Base-by-base conservation (phyloP, 1,139 yeast genomes). In the Zygosaccharomyces sapae region DNA sequence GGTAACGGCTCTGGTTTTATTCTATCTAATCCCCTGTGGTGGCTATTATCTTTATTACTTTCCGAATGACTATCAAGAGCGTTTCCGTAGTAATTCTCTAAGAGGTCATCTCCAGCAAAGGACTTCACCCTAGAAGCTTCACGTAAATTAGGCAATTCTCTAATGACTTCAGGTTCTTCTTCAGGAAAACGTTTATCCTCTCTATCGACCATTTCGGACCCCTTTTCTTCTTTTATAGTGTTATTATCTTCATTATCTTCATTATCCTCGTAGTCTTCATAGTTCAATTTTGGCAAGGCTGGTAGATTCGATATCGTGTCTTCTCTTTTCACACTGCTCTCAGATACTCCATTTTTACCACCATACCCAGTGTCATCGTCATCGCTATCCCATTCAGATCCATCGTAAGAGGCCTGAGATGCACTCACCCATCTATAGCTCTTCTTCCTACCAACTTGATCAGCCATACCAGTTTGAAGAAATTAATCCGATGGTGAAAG, bases 381-480 rank as follows among this genome's bases (percentile, higher is more conserved):
- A n/a, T 54, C 52, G 41, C 63, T 58, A 41, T 61, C 59, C 83
- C 85, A 80, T 31, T 76, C 83, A 33, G 78, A 80, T 5, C 84
- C 84, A 56, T 79, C 80, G 13, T 75, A 68, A 30, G 65, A 66
- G 3, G 82, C 83, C 22, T 74, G 76, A 1, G 79, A 68, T 2
- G 81, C 81, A 52, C 77, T 76, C 2, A 71, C 80, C 85, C 85
- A 80, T 44, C 86, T 68, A n/a, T 80, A 73, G n/a, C 83, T 79
- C 54, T 75, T 75, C 58, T 77, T 79, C 61, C 85, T 74, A 29
- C 69, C 79, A 46, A 80, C 74, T 45, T 74, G 57, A 16, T 60
- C 65, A 41, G 53, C 33, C 62, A 53, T 55, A 7, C 2, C 13
- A 7, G n/a, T 12, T 16, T 38, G 6, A 22, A 33, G 12, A 9